Conservation (phyloP, 768 basidiomycete genomes). For the Xerocomus brunneocitrinus region DNA sequence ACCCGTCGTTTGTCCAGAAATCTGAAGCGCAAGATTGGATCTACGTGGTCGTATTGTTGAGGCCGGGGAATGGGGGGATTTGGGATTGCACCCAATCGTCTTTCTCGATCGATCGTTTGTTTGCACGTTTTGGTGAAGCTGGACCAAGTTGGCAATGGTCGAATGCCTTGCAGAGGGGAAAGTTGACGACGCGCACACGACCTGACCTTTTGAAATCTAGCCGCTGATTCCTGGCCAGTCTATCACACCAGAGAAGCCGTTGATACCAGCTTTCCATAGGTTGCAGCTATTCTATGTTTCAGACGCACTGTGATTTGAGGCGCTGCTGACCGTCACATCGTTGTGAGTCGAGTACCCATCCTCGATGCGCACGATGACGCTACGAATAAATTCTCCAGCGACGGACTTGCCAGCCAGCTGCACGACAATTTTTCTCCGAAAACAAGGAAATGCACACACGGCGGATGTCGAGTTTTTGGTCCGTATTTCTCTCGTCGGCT, state of each 20-base stretch:
- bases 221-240: not conserved
- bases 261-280: not conserved
- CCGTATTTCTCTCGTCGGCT: not conserved
- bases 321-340: not conserved
- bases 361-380: not conserved
- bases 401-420: not conserved
- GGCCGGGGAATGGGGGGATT: not conserved
- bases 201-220: not conserved
- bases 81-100: not conserved
- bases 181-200: too few species aligned
- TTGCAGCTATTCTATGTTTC: not conserved
- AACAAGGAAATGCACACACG: not conserved
- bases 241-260: not conserved
- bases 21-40: not conserved
- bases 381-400: not conserved
- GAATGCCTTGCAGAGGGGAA: too few species aligned
- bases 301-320: not conserved
- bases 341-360: not conserved
- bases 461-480: not conserved
- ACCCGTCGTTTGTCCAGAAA: not conserved
- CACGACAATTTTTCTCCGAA: not conserved
- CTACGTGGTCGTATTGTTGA: not conserved
- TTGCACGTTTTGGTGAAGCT: too few species aligned
- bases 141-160: too few species aligned
- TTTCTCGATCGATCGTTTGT: too few species aligned